Conservation (phyloP, 202 grass and related monocot genomes). For the Brachypodium distachyon region DNA sequence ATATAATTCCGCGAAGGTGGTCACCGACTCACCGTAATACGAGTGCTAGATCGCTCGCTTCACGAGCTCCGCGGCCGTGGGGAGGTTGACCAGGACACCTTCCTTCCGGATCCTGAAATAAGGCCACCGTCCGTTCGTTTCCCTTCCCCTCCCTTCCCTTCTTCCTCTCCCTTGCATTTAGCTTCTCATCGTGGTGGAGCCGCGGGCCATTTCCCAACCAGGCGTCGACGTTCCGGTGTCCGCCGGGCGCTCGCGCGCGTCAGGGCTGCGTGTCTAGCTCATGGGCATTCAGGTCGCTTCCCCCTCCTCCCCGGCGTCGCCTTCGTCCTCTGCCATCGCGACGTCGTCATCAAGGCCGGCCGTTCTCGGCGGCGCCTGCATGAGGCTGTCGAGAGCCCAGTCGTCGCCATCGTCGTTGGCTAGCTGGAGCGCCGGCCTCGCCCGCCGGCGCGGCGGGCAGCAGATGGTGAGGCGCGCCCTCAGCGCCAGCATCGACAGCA, state of each 20-base stretch:
- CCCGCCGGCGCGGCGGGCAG: neutral
- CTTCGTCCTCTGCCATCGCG: conserved; percentile 22
- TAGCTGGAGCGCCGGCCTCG: conserved; percentile 12
- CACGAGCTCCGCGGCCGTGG: conserved; percentile 10
- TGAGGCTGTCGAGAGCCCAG: conserved; percentile 32
- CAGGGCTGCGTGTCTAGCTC: conserved; percentile 8
- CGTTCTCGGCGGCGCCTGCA: neutral
- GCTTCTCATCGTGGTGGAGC: conserved; percentile 30
- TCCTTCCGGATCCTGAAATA: conserved; percentile 38
- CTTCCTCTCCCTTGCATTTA: conserved; percentile 15
- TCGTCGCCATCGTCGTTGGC: conserved; percentile 35
- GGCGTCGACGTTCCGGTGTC: conserved; percentile 36
- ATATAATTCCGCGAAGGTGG: conserved; percentile 14
- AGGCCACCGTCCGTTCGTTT: conserved; percentile 43
- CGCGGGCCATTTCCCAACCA: conserved; percentile 33
- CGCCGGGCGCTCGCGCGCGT: conserved; percentile 18
- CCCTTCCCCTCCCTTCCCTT: neutral
- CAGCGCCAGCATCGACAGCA: conserved; percentile 43
- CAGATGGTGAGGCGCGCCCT: conserved; percentile 21
- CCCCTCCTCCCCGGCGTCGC: conserved; percentile 19
- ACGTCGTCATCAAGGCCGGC: conserved; percentile 11
- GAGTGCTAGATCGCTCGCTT: conserved; percentile 6
- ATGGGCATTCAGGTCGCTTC: conserved; percentile 41
- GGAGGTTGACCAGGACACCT: conserved; percentile 34
- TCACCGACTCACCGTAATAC: conserved; percentile 9